These are phyloP conservation scores for Lecanosticta acicola DNA, from an alignment of 2,329 filamentous ascomycete species.

Conservation along the genomic window DNA sequence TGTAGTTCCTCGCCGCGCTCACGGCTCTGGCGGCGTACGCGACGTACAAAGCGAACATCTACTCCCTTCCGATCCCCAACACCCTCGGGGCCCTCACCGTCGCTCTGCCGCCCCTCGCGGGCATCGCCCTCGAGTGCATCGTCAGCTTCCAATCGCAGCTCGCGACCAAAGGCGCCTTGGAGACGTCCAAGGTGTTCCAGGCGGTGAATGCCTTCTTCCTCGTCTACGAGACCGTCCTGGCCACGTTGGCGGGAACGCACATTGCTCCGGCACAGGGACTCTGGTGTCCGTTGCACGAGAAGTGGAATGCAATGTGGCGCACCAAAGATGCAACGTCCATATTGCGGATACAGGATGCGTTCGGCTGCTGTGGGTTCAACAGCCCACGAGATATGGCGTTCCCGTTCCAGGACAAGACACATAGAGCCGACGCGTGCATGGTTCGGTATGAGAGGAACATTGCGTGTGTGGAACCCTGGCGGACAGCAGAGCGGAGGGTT, in stretches of 20 bases:
- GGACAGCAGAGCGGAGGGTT: slow-evolving; percentile 47
- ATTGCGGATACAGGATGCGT: slow-evolving; percentile 57
- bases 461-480: slow-evolving; percentile 54
- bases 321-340: slow-evolving; percentile 49
- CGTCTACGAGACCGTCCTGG: slow-evolving; percentile 37
- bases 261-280: slow-evolving; percentile 35
- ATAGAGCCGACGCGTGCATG: slow-evolving; percentile 39
- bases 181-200: slow-evolving; percentile 31
- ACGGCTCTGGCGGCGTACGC: slow-evolving; percentile 38
- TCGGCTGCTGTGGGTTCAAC: slow-evolving; percentile 62
- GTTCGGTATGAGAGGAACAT: slow-evolving; percentile 42
- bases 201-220: slow-evolving; percentile 37
- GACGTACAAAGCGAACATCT: slow-evolving; percentile 27
- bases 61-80: slow-evolving; percentile 41
- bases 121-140: slow-evolving; percentile 39
- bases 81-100: slow-evolving; percentile 38
- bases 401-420: slow-evolving; percentile 49
- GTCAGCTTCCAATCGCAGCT: slow-evolving; percentile 32
- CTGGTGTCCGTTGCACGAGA: slow-evolving; percentile 51
- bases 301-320: slow-evolving; percentile 53
- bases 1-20: slow-evolving; percentile 40
- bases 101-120: slow-evolving; percentile 39
- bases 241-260: slow-evolving; percentile 43
- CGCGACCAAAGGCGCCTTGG: slow-evolving; percentile 19
- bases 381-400: slow-evolving; percentile 55